phyloP scores from a whole-genome alignment of 2,329 filamentous ascomycete species.

The Xylaria sp. region DNA sequence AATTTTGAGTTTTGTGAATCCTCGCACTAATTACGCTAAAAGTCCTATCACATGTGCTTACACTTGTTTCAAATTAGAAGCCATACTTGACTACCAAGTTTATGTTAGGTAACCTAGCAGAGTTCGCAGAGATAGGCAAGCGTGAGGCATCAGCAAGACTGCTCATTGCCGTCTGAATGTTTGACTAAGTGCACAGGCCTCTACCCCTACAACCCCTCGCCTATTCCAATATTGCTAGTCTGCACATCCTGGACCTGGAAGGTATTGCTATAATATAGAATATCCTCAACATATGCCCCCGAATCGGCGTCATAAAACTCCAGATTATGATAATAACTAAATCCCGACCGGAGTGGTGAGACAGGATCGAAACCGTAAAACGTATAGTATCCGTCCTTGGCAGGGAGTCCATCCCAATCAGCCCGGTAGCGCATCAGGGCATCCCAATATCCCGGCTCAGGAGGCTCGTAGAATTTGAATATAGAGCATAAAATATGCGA shows the following conservation, averaged over 20 bases:
- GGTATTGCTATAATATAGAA: neutral
- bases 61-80: neutral
- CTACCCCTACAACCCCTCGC: too few species aligned
- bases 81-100: neutral
- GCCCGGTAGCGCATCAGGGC: neutral
- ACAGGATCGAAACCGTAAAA: slow-evolving; percentile 3
- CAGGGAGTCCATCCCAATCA: slow-evolving; percentile 17
- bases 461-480: neutral
- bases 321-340: slow-evolving; percentile 3
- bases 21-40: neutral
- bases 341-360: neutral
- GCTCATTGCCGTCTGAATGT: neutral
- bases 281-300: neutral
- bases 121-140: neutral
- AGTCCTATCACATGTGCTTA: neutral
- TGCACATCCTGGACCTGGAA: neutral
- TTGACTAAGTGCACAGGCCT: neutral
- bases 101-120: neutral
- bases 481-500: slow-evolving; percentile 5
- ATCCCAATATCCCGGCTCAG: slow-evolving; percentile 2
- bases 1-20: neutral
- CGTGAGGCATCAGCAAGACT: neutral
- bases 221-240: neutral
- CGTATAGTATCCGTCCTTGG: slow-evolving; percentile 4
- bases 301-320: slow-evolving; percentile 6